A percentile compares a stretch with the other conserved stretches of the same genome.
Conservation (phyloP, 805 yeast genomes). For the Candida yuanshanica region DNA sequence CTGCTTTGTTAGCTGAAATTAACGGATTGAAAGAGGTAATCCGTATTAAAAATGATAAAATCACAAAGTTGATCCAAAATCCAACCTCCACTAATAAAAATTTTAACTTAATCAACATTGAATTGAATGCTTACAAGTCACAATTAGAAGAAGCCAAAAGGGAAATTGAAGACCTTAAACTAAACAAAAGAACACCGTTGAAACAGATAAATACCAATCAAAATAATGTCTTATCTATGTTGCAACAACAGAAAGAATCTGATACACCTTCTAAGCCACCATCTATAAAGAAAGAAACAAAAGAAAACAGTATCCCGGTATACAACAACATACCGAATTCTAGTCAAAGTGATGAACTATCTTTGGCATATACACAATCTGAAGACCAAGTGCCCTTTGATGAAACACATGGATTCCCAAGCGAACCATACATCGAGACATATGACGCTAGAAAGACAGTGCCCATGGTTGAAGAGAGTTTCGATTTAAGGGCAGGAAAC, state of each 20-base stretch:
- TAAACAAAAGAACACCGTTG: neutral
- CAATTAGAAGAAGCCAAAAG: neutral
- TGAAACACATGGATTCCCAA: conserved; percentile 1
- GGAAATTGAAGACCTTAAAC: neutral
- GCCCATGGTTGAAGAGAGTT: conserved; percentile 9
- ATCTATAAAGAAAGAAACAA: neutral
- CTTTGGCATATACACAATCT: conserved; percentile 3
- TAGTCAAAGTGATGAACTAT: conserved; percentile 1
- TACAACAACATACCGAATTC: neutral
- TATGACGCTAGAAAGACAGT: conserved; percentile 6
- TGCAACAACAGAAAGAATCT: conserved; percentile 1
- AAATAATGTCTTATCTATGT: conserved; percentile 4
- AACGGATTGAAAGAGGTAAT: neutral
- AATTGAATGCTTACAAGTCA: conserved; percentile 1
- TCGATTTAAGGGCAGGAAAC: conserved; percentile 11
- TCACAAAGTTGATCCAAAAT: neutral
- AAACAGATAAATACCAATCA: neutral
- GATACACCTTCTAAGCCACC: neutral
- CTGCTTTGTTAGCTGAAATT: neutral
- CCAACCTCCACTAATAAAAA: conserved; percentile 1
- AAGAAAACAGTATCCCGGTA: neutral
- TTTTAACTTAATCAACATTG: conserved; percentile 5
- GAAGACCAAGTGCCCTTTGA: conserved; percentile 1
- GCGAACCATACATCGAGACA: conserved; percentile 2
- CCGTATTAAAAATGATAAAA: neutral